These are phyloP conservation scores for Cercospora sp. DNA, from an alignment of 2,329 filamentous ascomycete genomes.

Conservation along the genomic window DNA sequence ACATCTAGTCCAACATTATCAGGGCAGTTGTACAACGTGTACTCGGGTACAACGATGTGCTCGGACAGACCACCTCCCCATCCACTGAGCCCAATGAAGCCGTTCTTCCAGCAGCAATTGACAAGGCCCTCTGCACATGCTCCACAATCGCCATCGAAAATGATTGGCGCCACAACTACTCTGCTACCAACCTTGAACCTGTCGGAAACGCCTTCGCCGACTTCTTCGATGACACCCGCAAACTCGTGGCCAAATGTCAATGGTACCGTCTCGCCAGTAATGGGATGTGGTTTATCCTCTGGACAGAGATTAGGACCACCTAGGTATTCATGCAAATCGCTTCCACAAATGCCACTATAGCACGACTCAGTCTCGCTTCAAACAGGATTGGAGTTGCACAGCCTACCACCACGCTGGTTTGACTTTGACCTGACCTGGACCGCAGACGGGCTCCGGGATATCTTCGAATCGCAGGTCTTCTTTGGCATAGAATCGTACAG, in stretches of 20 bases:
- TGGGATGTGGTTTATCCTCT: conserved; percentile 52
- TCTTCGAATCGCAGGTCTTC: conserved; percentile 40
- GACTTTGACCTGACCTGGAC: conserved; percentile 40
- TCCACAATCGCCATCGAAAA: conserved; percentile 55
- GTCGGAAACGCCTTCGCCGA: conserved; percentile 52
- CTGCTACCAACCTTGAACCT: conserved; percentile 50
- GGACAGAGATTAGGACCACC: conserved; percentile 46
- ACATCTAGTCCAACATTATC: conserved; percentile 55
- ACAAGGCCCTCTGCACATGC: conserved; percentile 54
- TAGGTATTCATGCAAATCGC: conserved; percentile 39
- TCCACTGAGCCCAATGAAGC: conserved; percentile 55
- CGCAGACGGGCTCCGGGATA: conserved; percentile 37
- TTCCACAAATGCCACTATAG: conserved; percentile 23
- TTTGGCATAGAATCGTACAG: conserved; percentile 42
- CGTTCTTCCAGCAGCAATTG: conserved; percentile 57
- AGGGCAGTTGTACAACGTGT: conserved; percentile 50
- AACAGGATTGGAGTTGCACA: not conserved
- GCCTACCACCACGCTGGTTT: conserved; percentile 41
- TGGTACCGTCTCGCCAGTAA: conserved; percentile 54
- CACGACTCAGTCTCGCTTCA: not conserved
- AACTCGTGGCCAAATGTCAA: conserved; percentile 58
- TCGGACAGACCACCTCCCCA: conserved; percentile 57
- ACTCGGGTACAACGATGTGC: conserved; percentile 52
- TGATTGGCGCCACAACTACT: conserved; percentile 50
- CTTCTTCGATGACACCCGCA: conserved; percentile 53